Evolutionary conservation across 768 basidiomycete species (phyloP), one percentile per base, ranked within the genome.

Genomic region (Gautieria morchelliformis): DNA sequence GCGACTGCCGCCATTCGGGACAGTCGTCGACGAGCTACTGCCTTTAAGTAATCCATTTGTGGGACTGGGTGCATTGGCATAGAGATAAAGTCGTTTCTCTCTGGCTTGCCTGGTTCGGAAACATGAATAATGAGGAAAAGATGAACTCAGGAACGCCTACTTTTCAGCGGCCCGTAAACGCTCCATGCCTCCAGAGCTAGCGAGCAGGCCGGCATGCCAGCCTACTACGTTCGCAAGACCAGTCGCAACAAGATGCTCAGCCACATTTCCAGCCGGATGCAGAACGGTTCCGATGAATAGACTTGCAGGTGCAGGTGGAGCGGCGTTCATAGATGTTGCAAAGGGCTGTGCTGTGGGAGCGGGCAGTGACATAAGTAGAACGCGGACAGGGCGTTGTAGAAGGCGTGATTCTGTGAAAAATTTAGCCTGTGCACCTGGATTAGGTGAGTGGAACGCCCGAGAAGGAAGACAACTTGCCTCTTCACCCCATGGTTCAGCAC

Each of bases 171-270:
- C 80, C 52, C 94, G 84, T 30, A 97, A 78, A 42, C 83, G 84
- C 64, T 94, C 92, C 82, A 97, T 90, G 5, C 83, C 88, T 41
- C 93, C 93, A 52, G 78, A 75, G 53, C 77, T 80, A 1, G 91
- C 83, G 20, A 99, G 81, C 80, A 98, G 87, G 20, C 94, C 94
- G 15, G 95, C 93, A 68, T 99, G 95, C 94, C 94, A 97, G 67
- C 95, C 94, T 58, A 98, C 86, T 51, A 97, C 79, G 58, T 91
- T 86, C 17, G 94, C 95, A 1, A 97, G 76, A 30, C 95, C 94
- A 46, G 82, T 80, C 4, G 79, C 81, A 30, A 92, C 83, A 40
- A 99, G 77, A 69, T 88, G 84, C 63, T 95, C 91, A 12, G 93
- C 93, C 24, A 99, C 86, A 70, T 96, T 96, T 33, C 95, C 95